Evolutionary conservation across 2,329 filamentous ascomycete species (phyloP), one percentile per base, ranked within the genome.

Genomic region (Cercospora beticola): DNA sequence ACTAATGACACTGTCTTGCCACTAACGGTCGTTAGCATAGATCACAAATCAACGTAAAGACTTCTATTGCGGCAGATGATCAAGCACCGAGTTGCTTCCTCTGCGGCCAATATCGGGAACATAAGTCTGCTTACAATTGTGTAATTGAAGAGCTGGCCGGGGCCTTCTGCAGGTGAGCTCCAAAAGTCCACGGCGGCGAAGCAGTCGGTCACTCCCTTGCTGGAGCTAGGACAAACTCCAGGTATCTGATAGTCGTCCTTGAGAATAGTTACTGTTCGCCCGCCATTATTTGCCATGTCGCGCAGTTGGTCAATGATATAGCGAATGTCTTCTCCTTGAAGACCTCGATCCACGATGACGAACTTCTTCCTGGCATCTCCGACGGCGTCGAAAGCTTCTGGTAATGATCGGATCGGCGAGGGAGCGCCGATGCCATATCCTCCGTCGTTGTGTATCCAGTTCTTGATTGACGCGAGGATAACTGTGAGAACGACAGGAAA

Each of bases 371-470:
- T 86, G 21, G 87, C 87, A 8, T 82, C 82, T 30, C 81, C 80
- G 4, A 88, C 87, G 40, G 81, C 81, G 26, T 79, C 76, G 54
- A 97, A 84, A 0, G 89, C 92, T 69, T 90, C 81, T 33, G 83
- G 75, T 23, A 96, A 84, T 5, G 87, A 85, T 69, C 88, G 86
- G 71, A 97, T 82, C 0, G 88, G 84, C 7, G 80, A 82, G 0
- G 87, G 79, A 0, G 83, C 77, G 54, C 89, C 90, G 72, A 97
- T 88, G 62, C 93, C 93, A 76, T 85, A 96, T 4, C 85, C 82
- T 0, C 92, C 90, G 2, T 91, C 89, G 0, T 92, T 89, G 5
- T 93, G 86, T 73, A 96, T 93, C 69, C 96, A 86, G 77, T 92
- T 93, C 72, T 91, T 89, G 18, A 92, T 90, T 18, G 72, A 75